Percentiles rank a stretch among this genome's conserved stretches.
These are phyloP conservation scores for Penstemon davidsonii DNA, from an alignment of 257 asterid genomes.

Conservation along the genomic window DNA sequence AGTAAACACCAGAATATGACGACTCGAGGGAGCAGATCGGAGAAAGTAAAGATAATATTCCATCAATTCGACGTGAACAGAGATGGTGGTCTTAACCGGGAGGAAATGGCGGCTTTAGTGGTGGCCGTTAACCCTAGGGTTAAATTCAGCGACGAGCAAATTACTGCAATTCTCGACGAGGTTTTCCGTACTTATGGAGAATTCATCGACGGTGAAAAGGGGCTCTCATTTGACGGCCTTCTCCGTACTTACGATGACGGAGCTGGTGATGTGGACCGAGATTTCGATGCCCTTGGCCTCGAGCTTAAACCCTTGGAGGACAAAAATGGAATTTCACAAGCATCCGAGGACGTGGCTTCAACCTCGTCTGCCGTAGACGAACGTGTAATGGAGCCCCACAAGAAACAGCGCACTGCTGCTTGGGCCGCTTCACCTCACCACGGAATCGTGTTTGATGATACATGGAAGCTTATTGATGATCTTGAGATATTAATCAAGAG, in stretches of 20 bases:
- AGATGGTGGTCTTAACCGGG: slow-evolving; percentile 89
- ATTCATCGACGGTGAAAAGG: slow-evolving; percentile 79
- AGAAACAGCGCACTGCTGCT: slow-evolving; percentile 90
- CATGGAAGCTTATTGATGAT: slow-evolving; percentile 93
- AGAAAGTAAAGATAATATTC: slow-evolving; percentile 86
- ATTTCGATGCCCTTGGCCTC: slow-evolving; percentile 89
- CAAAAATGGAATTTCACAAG: slow-evolving; percentile 44
- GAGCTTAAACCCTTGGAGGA: slow-evolving; percentile 63
- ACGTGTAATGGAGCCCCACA: slow-evolving; percentile 82
- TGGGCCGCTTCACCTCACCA: slow-evolving; percentile 99
- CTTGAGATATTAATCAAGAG: slow-evolving; percentile 73
- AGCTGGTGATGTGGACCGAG: slow-evolving; percentile 97
- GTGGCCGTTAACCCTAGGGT: slow-evolving; percentile 93
- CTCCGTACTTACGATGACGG: slow-evolving; percentile 98
- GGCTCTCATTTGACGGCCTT: slow-evolving; percentile 84
- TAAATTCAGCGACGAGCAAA: slow-evolving; percentile 93
- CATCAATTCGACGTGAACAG: slow-evolving; percentile 72
- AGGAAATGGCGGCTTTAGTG: slow-evolving; percentile 90
- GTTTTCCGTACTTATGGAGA: slow-evolving; percentile 88
- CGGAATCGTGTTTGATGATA: slow-evolving; percentile 90
- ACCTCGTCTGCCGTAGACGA: slow-evolving; percentile 77
- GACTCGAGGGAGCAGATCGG: slow-evolving; percentile 96
- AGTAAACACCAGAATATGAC: slow-evolving; percentile 43
- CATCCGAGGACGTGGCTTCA: slow-evolving; percentile 28
- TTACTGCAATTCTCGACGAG: slow-evolving; percentile 85